These are phyloP conservation scores for Scheffersomyces parashehatae DNA, from an alignment of 1,139 yeast genomes.

Conservation along the genomic window DNA sequence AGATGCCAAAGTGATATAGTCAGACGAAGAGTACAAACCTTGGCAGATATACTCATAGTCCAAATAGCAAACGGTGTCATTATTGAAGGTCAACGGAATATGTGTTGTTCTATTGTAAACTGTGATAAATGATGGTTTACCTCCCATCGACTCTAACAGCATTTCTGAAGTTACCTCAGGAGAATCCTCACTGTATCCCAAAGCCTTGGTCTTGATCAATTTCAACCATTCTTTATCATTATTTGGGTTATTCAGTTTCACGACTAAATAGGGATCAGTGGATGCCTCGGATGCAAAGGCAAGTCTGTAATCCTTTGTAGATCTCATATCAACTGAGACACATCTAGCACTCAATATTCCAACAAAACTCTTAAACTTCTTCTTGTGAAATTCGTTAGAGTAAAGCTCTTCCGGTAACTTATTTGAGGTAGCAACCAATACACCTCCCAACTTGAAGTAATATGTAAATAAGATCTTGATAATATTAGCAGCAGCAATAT, in stretches of 20 bases:
- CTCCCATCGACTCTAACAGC: conserved; percentile 21
- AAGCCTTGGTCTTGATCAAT: conserved; percentile 22
- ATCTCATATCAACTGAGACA: conserved; percentile 61
- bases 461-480: conserved; percentile 64
- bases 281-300: conserved; percentile 31
- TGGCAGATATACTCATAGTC: conserved; percentile 59
- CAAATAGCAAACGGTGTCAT: conserved; percentile 47
- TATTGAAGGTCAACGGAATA: conserved; percentile 43
- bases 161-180: conserved; percentile 12
- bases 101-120: conserved; percentile 58
- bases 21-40: conserved; percentile 63
- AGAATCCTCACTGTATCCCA: conserved; percentile 14
- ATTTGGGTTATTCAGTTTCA: conserved; percentile 22
- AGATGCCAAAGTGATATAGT: conserved; percentile 68
- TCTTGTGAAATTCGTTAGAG: conserved; percentile 61
- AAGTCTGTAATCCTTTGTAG: conserved; percentile 56
- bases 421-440: conserved; percentile 70
- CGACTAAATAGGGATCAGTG: conserved; percentile 28
- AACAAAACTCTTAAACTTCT: conserved; percentile 58
- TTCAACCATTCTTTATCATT: conserved; percentile 39
- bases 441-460: conserved; percentile 74
- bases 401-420: conserved; percentile 71
- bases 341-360: conserved; percentile 62
- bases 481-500: conserved; percentile 69
- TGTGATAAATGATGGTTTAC: conserved; percentile 32